Evolutionary conservation across 2,329 filamentous ascomycete genomes (phyloP).

Genomic region (Botrytis squamosa): DNA sequence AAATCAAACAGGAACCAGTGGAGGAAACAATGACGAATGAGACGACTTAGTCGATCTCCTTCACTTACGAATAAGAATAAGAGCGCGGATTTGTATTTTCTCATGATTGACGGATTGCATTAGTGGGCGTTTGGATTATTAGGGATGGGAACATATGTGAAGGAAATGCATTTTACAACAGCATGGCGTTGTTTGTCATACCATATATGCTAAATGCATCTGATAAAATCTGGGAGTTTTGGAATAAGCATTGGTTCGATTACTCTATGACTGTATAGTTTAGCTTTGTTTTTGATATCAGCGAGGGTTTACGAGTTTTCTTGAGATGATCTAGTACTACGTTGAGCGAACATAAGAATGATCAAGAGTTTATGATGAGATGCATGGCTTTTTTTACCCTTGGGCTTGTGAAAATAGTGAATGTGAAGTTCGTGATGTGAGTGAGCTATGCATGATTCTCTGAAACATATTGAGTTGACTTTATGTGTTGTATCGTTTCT

Average conservation of each 20-base stretch:
- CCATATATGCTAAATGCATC: background rate
- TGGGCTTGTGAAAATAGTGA: background rate
- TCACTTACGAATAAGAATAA: background rate
- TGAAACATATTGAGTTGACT: background rate
- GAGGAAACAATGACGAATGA: conserved; percentile 4
- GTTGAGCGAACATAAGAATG: background rate
- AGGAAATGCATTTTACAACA: background rate
- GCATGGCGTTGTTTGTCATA: background rate
- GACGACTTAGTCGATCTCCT: background rate
- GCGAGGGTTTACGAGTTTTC: background rate
- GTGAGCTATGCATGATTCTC: background rate
- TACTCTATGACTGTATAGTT: background rate
- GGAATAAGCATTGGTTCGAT: background rate
- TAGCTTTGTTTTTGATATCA: background rate
- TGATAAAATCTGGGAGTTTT: background rate
- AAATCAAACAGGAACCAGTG: conserved; percentile 32
- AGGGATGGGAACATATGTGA: background rate
- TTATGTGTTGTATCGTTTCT: background rate
- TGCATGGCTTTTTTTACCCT: background rate
- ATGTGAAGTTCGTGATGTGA: background rate
- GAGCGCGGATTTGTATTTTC: background rate
- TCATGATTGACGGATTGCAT: conserved; percentile 14
- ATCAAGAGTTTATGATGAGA: background rate
- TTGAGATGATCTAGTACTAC: background rate
- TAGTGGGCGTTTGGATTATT: conserved; percentile 1